phyloP scores from a whole-genome alignment of 164 flowering plant genomes.

The Euptelea pleiosperma region DNA sequence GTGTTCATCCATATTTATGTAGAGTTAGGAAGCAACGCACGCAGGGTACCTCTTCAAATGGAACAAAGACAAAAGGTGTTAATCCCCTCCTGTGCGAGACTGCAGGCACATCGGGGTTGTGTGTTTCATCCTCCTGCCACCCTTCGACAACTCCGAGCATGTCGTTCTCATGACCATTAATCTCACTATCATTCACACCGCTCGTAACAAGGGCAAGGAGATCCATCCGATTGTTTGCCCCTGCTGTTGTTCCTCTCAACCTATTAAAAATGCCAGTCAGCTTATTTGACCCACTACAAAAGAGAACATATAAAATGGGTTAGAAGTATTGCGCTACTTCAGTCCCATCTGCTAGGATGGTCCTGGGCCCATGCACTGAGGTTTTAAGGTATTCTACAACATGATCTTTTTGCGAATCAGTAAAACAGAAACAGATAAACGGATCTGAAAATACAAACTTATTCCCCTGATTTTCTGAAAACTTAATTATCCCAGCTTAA shows the following conservation, averaged over 20 bases:
- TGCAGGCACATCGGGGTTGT: conserved; percentile 94
- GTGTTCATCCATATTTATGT: too few relatives aligned
- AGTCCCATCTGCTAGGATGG: too few relatives aligned
- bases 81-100: conserved; percentile 84
- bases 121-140: conserved; percentile 90
- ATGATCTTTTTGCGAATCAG: background rate
- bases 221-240: conserved; percentile 95
- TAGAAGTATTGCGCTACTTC: too few relatives aligned
- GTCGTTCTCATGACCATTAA: conserved; percentile 49
- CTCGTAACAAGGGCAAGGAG: conserved; percentile 84
- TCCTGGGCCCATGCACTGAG: too few relatives aligned
- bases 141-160: conserved; percentile 73
- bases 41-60: conserved; percentile 75
- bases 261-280: conserved; percentile 29
- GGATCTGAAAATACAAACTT: too few relatives aligned
- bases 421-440: too few relatives aligned
- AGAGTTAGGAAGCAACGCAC: background rate
- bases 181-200: conserved; percentile 62
- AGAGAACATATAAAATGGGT: background rate
- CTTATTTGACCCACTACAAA: background rate
- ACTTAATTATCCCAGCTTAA: too few relatives aligned
- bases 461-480: too few relatives aligned
- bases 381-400: too few relatives aligned
- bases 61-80: conserved; percentile 82
- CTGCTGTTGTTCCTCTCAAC: conserved; percentile 77